Base-by-base conservation (phyloP, 73 alveolate species). In the Paramecium biaurelia region DNA sequence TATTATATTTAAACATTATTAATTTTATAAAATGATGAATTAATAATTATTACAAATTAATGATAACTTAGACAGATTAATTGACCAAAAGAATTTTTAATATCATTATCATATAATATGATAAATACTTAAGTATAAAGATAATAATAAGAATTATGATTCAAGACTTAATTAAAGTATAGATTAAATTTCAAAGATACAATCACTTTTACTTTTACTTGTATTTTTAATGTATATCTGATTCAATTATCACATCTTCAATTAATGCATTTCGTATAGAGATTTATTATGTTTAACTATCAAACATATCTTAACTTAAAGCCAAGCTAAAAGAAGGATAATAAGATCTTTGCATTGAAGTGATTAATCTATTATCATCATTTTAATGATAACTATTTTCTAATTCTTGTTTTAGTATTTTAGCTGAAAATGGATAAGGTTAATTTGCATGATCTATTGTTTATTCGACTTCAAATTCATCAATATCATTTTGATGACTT, bases 401-500 rank as follows among this genome's bases (percentile, higher is more conserved):
- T 79, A 79, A 14, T 23, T 45, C 72, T 37, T 8, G 11, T 43
- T 41, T 79, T 2, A 14, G 30, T 11, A 21, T 79, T 43, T 79
- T 79, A 20, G n/a, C 41, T 47, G 53, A 42, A 72, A 79, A 79
- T 21, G 42, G 56, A 79, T 79, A 79, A 9, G 90, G 90, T 26
- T 41, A 5, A 43, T 79, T 43, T 10, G 74, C 74, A 41, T 37
- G 32, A 43, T 79, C 90, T 8, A 24, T 24, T 2, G 90, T 24
- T 20, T 18, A 18, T 79, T 79, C 90, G 2, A 79, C 74, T 42
- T 79, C 90, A 24, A 79, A 79, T 20, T 79, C 90, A 47, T 79
- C 90, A n/a, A 12, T 15, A 2, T 41, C 43, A 30, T 30, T 23
- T 41, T 79, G 7, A 30, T 79, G 74, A 34, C 74, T 79, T 79